Percentiles rank a stretch among this genome's conserved stretches.
Conservation (phyloP, 2,329 filamentous ascomycete genomes). For the Verticillium klebahnii region DNA sequence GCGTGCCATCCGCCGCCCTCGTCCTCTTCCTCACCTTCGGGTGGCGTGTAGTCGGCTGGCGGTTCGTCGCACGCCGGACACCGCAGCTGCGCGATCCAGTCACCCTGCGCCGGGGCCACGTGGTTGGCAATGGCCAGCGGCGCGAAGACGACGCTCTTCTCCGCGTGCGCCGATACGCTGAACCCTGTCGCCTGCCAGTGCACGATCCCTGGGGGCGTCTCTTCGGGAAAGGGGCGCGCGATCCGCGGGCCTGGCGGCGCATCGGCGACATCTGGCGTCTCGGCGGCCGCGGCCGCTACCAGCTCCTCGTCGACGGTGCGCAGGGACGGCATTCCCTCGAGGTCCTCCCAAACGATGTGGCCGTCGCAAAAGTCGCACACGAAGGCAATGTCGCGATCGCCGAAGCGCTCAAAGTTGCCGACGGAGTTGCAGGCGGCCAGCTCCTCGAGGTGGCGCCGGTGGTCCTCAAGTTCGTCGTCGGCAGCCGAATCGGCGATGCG, state of each 20-base stretch:
- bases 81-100: slow-evolving; percentile 46
- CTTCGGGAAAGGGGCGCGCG: slow-evolving; percentile 15
- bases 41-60: slow-evolving; percentile 35
- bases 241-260: slow-evolving; percentile 7
- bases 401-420: slow-evolving; percentile 53
- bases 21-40: slow-evolving; percentile 45
- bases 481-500: slow-evolving; percentile 2
- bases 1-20: slow-evolving; percentile 30
- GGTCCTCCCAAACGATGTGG: slow-evolving; percentile 53
- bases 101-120: slow-evolving; percentile 35
- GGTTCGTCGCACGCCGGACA: slow-evolving; percentile 55
- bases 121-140: slow-evolving; percentile 56
- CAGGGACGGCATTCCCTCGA: slow-evolving; percentile 46
- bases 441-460: slow-evolving; percentile 39
- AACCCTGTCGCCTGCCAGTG: slow-evolving; percentile 50
- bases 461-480: slow-evolving; percentile 27
- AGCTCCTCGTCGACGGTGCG: slow-evolving; percentile 27
- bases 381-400: slow-evolving; percentile 50
- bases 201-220: slow-evolving; percentile 20
- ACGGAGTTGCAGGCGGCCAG: slow-evolving; percentile 45
- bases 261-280: slow-evolving; percentile 4
- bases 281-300: slow-evolving; percentile 7
- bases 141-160: slow-evolving; percentile 51
- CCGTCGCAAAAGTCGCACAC: slow-evolving; percentile 60
- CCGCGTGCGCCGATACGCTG: slow-evolving; percentile 30